Percentiles rank a stretch among this genome's conserved stretches.
phyloP scores from a whole-genome alignment of 1,284 basidiomycete species.

The Tilletia indica region DNA sequence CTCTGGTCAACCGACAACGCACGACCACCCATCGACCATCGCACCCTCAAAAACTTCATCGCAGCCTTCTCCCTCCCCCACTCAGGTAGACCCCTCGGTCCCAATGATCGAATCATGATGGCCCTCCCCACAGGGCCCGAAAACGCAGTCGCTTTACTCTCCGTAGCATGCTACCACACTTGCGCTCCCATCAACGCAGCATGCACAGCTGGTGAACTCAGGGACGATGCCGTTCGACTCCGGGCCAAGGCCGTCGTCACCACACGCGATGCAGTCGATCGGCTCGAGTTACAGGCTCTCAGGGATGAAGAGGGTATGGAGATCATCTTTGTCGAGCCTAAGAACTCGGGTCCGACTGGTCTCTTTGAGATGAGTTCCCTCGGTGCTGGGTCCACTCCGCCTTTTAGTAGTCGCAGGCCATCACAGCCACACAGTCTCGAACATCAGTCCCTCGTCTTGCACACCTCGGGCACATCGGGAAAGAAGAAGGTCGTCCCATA shows the following conservation, averaged over 20 bases:
- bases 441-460: slow-evolving; percentile 52
- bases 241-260: slow-evolving; percentile 53
- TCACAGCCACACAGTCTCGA: slow-evolving; percentile 45
- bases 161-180: slow-evolving; percentile 52
- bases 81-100: slow-evolving; percentile 33
- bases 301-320: slow-evolving; percentile 50
- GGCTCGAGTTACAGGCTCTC: slow-evolving; percentile 43
- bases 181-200: slow-evolving; percentile 54
- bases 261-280: slow-evolving; percentile 48
- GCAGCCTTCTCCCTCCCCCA: slow-evolving; percentile 46
- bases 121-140: slow-evolving; percentile 54
- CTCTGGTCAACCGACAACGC: slow-evolving; percentile 53
- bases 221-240: slow-evolving; percentile 53
- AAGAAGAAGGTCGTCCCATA: slow-evolving; percentile 56
- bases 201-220: slow-evolving; percentile 53
- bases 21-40: slow-evolving; percentile 50
- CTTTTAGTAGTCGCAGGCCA: slow-evolving; percentile 35
- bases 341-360: slow-evolving; percentile 46
- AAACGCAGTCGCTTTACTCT: slow-evolving; percentile 50
- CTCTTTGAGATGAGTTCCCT: slow-evolving; percentile 50
- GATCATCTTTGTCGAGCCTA: slow-evolving; percentile 52
- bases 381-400: slow-evolving; percentile 29
- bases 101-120: slow-evolving; percentile 56
- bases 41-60: slow-evolving; percentile 49
- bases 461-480: slow-evolving; percentile 55